These are phyloP conservation scores for Phylloporus scabripes DNA, from an alignment of 768 basidiomycete genomes.

Conservation along the genomic window DNA sequence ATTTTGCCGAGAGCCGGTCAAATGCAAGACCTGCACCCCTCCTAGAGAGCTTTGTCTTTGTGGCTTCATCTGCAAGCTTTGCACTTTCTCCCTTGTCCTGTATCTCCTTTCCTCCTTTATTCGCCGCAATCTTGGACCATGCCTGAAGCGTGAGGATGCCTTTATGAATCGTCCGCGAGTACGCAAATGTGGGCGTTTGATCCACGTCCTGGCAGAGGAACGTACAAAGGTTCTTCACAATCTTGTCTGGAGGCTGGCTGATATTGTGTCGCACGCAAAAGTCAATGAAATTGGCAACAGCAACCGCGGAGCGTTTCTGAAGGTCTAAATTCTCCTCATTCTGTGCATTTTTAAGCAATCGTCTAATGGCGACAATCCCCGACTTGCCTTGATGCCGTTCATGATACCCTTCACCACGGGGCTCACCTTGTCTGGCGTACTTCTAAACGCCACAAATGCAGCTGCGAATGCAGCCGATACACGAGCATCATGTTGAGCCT, in stretches of 20 bases:
- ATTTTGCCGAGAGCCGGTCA: slow-evolving; percentile 65
- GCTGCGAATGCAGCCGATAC: slow-evolving; percentile 88
- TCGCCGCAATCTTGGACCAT: slow-evolving; percentile 33
- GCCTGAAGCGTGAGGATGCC: slow-evolving; percentile 76
- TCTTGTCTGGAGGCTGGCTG: slow-evolving; percentile 87
- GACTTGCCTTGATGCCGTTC: slow-evolving; percentile 89
- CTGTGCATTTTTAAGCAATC: slow-evolving; percentile 34
- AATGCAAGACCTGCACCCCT: slow-evolving; percentile 86
- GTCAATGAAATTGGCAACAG: slow-evolving; percentile 83
- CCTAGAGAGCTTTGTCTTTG: slow-evolving; percentile 65
- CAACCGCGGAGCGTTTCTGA: slow-evolving; percentile 80
- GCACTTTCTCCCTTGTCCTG: slow-evolving; percentile 38
- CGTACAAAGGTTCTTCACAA: slow-evolving; percentile 94
- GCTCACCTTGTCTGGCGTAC: slow-evolving; percentile 88
- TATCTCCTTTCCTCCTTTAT: slow-evolving; percentile 35
- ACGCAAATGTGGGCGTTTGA: slow-evolving; percentile 84
- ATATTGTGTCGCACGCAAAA: slow-evolving; percentile 73
- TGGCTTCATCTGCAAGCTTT: slow-evolving; percentile 48
- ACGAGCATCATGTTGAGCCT: slow-evolving; percentile 79
- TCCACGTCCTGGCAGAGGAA: slow-evolving; percentile 92
- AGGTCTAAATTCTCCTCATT: slow-evolving; percentile 85
- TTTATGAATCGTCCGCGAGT: slow-evolving; percentile 50
- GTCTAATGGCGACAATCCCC: not conserved
- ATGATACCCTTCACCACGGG: slow-evolving; percentile 96
- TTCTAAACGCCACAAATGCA: slow-evolving; percentile 81